A percentile compares a stretch with the other conserved stretches of the same genome.
Conservation (phyloP, 2,329 filamentous ascomycete genomes). For the Lachnellula hyalina region DNA sequence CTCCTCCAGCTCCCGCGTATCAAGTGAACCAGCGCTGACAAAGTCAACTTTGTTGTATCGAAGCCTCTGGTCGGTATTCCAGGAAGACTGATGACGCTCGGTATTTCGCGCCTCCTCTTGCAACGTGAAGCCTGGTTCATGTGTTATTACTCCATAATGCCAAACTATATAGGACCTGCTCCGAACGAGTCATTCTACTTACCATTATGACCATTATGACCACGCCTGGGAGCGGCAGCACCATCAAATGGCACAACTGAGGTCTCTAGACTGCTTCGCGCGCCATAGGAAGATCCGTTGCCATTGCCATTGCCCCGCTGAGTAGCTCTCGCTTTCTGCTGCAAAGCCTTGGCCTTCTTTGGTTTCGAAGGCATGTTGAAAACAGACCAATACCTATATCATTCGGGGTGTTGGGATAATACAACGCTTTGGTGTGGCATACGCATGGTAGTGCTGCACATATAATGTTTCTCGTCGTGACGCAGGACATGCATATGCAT, state of each 20-base stretch:
- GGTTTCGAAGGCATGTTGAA: slow-evolving; percentile 2
- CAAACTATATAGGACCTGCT: not conserved
- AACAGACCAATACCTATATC: not conserved
- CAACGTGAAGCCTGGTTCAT: slow-evolving; percentile 33
- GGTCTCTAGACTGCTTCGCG: not conserved
- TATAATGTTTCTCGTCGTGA: too few relatives aligned
- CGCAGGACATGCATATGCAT: too few relatives aligned
- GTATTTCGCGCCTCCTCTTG: slow-evolving; percentile 55
- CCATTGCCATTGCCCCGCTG: slow-evolving; percentile 8
- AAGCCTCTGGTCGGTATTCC: slow-evolving; percentile 44
- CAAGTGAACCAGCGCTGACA: slow-evolving; percentile 51
- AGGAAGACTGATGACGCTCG: slow-evolving; percentile 42
- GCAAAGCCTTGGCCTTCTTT: not conserved
- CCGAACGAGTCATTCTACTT: not conserved
- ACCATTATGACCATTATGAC: slow-evolving; percentile 21
- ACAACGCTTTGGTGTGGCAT: not conserved
- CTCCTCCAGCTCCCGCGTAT: slow-evolving; percentile 27
- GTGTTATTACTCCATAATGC: not conserved
- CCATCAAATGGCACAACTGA: slow-evolving; percentile 21
- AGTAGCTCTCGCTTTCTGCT: slow-evolving; percentile 1
- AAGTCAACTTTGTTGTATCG: slow-evolving; percentile 53
- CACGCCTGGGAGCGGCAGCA: slow-evolving; percentile 10
- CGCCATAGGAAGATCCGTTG: slow-evolving; percentile 5
- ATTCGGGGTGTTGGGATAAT: not conserved
- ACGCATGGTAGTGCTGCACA: not conserved